Evolutionary conservation across 2,329 filamentous ascomycete genomes (phyloP), one percentile per base, ranked within the genome.

Genomic region (Neophaeococcomyces mojaviensis): DNA sequence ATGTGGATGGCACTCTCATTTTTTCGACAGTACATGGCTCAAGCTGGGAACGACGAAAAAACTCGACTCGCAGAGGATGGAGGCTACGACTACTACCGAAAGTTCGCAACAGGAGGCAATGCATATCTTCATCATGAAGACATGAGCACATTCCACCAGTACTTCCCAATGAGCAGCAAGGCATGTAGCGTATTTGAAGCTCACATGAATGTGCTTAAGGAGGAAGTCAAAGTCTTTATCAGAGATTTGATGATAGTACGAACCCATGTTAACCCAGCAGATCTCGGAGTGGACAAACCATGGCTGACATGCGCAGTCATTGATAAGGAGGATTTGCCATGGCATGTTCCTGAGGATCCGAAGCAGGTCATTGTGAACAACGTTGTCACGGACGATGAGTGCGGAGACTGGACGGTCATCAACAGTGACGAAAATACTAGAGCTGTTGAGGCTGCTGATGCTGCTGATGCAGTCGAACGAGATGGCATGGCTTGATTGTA

Each of bases 1-100:
- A 62, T 69, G 51, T 76, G 73, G 73, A 71, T 75, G 59, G 67
- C 66, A 3, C 59, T 75, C 6, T 56, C 54, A 6, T 65, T 72
- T 41, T 69, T 72, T 56, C 67, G 68, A 1, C 68, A 76, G 55
- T 74, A 68, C 66, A 55, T 73, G 26, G 61, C 60, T 1, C 64
- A 71, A 43, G 56, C 61, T 12, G 59, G 73, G 30, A 58, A 64
- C 31, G 60, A 62, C 7, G 63, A 65, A 19, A 60, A 59, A 32
- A 70, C 66, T 9, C 60, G 62, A 31, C 56, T 57, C 32, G 62
- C 60, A 1, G 44, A 50, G 1, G 74, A 77, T 50, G 67, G 70
- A 39, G 74, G 74, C 1, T 70, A 63, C 39, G 59, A 58, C 6
- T 66, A 76, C 16, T 75, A 73, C 53, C 59, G 59, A 4, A 49